Conservation (phyloP, 73 alveolate genomes). For the Tetrahymena thermophila region DNA sequence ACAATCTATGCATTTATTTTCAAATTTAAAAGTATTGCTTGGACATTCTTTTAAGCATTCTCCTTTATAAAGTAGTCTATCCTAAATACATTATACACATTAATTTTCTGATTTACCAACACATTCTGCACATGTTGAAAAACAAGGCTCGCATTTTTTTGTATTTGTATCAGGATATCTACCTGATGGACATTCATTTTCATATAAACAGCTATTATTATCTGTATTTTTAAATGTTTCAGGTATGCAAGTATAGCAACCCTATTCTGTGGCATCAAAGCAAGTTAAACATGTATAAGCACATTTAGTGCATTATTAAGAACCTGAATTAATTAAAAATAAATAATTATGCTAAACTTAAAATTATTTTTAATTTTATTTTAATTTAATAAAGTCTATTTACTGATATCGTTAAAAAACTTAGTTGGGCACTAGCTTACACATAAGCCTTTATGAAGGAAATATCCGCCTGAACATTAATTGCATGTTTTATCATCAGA, state of each 20-base stretch:
- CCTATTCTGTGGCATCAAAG: neutral
- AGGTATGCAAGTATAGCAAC: constrained; percentile 11
- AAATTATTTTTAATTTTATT: no score
- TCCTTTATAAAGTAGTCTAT: neutral
- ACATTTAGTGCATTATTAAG: neutral
- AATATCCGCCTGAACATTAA: neutral
- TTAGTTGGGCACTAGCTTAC: neutral
- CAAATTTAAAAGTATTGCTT: neutral
- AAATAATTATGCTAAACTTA: no score
- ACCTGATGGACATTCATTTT: neutral
- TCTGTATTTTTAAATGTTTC: neutral
- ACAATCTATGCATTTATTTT: constrained; percentile 5
- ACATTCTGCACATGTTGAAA: constrained; percentile 8
- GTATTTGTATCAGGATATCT: neutral
- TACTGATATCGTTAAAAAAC: neutral
- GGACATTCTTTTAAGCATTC: constrained; percentile 6
- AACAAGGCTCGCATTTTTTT: neutral
- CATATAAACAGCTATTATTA: neutral
- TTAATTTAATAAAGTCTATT: neutral
- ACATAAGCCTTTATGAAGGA: neutral
- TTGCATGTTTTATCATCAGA: neutral
- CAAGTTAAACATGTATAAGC: constrained; percentile 14
- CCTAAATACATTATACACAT: neutral
- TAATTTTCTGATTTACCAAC: neutral
- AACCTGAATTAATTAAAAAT: no score